Conservation (phyloP, 2,329 filamentous ascomycete species). For the Aspergillus cejpii region DNA sequence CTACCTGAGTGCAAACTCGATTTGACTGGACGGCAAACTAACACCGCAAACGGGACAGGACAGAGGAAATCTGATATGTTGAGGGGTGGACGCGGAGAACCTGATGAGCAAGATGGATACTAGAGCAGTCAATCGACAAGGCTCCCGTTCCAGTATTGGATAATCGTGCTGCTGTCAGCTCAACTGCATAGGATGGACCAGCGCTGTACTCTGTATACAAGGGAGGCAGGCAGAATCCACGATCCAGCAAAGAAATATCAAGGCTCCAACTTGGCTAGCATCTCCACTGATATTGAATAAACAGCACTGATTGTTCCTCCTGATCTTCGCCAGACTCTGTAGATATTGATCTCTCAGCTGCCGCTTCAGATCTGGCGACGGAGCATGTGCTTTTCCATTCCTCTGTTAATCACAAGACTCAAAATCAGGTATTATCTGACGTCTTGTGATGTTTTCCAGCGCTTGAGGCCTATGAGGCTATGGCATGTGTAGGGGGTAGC, state of each 20-base stretch:
- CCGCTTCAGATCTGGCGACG: slow-evolving; percentile 14
- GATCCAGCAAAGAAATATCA: slow-evolving; percentile 65
- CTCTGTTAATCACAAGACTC: not conserved
- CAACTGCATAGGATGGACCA: slow-evolving; percentile 66
- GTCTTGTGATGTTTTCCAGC: not conserved
- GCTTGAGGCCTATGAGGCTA: not conserved
- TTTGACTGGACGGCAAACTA: too few species aligned
- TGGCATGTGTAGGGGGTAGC: not conserved
- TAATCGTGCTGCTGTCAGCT: slow-evolving; percentile 66
- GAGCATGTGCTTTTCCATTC: not conserved
- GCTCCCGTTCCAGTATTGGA: slow-evolving; percentile 63
- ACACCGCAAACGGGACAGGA: too few species aligned
- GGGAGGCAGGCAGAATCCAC: slow-evolving; percentile 65
- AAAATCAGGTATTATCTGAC: not conserved
- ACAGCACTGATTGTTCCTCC: slow-evolving; percentile 62
- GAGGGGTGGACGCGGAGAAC: too few species aligned
- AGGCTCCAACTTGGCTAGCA: slow-evolving; percentile 57
- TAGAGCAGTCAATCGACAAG: slow-evolving; percentile 63
- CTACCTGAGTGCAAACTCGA: too few species aligned
- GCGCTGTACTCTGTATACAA: slow-evolving; percentile 72
- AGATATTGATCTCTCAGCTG: slow-evolving; percentile 19
- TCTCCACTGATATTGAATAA: slow-evolving; percentile 62
- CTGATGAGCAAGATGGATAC: not conserved
- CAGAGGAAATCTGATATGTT: too few species aligned
- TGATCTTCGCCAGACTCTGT: slow-evolving; percentile 16